Evolutionary conservation across 331 rosid genomes (phyloP).

Genomic region (Dryas integrifolia): DNA sequence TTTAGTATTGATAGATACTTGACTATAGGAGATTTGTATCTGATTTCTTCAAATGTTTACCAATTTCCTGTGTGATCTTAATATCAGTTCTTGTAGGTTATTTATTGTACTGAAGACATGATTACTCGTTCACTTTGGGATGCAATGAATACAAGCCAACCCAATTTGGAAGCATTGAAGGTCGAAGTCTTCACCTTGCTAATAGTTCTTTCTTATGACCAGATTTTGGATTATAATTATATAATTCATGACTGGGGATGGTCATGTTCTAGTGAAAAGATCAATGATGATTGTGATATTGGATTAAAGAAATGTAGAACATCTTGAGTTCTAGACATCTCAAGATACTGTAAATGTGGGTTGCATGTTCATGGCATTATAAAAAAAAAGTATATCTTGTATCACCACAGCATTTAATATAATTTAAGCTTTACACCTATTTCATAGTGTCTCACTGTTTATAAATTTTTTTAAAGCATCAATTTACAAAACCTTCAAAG

Average conservation of each 20-base stretch:
- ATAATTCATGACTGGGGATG: slow-evolving; percentile 4
- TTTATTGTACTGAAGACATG: slow-evolving; percentile 84
- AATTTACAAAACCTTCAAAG: background rate
- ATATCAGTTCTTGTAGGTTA: slow-evolving; percentile 42
- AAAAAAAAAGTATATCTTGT: no score
- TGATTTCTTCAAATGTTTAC: background rate
- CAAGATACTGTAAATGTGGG: no score
- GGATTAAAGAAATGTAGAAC: background rate
- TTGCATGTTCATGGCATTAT: no score
- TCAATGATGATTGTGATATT: background rate
- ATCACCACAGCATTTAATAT: background rate
- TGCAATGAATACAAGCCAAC: slow-evolving; percentile 67
- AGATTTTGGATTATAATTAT: slow-evolving; percentile 3
- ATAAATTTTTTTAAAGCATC: background rate
- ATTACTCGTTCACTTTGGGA: slow-evolving; percentile 69
- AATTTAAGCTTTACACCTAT: background rate
- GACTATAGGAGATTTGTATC: background rate
- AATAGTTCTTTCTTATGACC: slow-evolving; percentile 13
- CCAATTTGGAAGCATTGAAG: slow-evolving; percentile 56
- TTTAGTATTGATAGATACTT: no score
- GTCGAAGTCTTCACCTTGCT: slow-evolving; percentile 34
- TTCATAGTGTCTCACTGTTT: background rate
- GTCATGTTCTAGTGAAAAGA: slow-evolving; percentile 6
- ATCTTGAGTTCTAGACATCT: no score
- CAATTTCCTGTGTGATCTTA: background rate